Evolutionary conservation across 2,329 filamentous ascomycete species (phyloP).

Genomic region (Cladosporium phlei): DNA sequence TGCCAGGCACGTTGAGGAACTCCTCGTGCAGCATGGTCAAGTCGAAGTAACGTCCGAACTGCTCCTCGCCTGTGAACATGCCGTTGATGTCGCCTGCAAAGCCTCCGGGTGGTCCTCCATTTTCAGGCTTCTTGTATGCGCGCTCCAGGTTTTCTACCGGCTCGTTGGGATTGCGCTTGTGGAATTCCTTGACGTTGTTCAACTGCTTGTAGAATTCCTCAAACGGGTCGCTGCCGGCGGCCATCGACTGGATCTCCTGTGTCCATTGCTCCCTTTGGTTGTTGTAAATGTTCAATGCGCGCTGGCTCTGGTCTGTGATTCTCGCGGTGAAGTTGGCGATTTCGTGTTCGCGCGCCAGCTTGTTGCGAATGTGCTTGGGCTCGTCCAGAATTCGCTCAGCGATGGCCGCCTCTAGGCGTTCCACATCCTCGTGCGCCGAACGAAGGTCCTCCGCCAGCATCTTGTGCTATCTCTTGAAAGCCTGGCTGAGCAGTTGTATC

Average conservation of each 20-base stretch:
- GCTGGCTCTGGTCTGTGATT: slow-evolving; percentile 79
- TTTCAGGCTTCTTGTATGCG: slow-evolving; percentile 75
- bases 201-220: slow-evolving; percentile 88
- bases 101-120: slow-evolving; percentile 42
- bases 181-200: slow-evolving; percentile 75
- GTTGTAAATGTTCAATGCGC: slow-evolving; percentile 77
- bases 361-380: slow-evolving; percentile 82
- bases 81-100: slow-evolving; percentile 65
- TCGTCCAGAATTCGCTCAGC: slow-evolving; percentile 85
- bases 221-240: slow-evolving; percentile 72
- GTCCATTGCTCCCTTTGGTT: slow-evolving; percentile 68
- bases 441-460: slow-evolving; percentile 92
- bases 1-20: slow-evolving; percentile 81
- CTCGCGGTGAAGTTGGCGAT: slow-evolving; percentile 79
- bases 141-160: slow-evolving; percentile 92
- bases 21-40: slow-evolving; percentile 77
- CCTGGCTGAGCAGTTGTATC: not conserved
- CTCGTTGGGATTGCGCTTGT: slow-evolving; percentile 87
- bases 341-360: slow-evolving; percentile 86
- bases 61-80: slow-evolving; percentile 94
- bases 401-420: slow-evolving; percentile 90
- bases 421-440: slow-evolving; percentile 91
- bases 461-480: slow-evolving; percentile 4
- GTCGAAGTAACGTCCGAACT: slow-evolving; percentile 88
- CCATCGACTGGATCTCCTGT: slow-evolving; percentile 78